Base-by-base conservation (phyloP, 2,329 filamentous ascomycete genomes). In the Trichoderma sp. region DNA sequence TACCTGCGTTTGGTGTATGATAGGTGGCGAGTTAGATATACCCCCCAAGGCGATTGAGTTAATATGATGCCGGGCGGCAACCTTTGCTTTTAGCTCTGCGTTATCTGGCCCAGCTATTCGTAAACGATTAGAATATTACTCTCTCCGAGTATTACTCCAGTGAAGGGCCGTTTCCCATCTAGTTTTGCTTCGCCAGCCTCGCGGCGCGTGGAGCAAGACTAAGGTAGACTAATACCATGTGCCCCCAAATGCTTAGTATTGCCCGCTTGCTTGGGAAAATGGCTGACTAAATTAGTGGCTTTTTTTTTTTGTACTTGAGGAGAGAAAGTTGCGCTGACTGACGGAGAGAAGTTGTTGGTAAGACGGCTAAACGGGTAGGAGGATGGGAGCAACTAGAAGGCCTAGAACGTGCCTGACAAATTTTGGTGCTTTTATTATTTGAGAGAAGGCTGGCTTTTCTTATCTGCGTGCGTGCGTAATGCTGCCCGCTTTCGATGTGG, bases 11-110 rank as follows among this genome's bases (percentile, higher is more conserved):
- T 43, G 28, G 12, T 69, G 56, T 61, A 53, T 69, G n/a, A 61
- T 34, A 69, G 39, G 57, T 6, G 28, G 24, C 39, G 21, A 70
- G 66, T 70, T 61, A 53, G 56, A 70, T 43, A 70, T 62, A 62
- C 57, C 66, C 53, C 66, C 66, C 21, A 53, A 51, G 57, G 66
- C 56, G 66, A 62, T 26, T 34, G 66, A 53, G 57, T 62, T 70
- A 7, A 14, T 62, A 62, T 11, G 56, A 36, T 47, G 57, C 15
- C 60, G 28, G 66, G 39, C 30, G 57, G 66, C 21, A 36, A 51
- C 36, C 15, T 51, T 21, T 28, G 18, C 18, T 63, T 21, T 24
- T 21, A 34, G 28, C 28, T n/a, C 34, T 57, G 21, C 32, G 24
- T 24, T 39, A 53, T 15, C n/a, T 26, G 12, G n/a, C 24, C 24